Conservation (phyloP, 2,329 filamentous ascomycete species). For the Dissoconium aciculare region DNA sequence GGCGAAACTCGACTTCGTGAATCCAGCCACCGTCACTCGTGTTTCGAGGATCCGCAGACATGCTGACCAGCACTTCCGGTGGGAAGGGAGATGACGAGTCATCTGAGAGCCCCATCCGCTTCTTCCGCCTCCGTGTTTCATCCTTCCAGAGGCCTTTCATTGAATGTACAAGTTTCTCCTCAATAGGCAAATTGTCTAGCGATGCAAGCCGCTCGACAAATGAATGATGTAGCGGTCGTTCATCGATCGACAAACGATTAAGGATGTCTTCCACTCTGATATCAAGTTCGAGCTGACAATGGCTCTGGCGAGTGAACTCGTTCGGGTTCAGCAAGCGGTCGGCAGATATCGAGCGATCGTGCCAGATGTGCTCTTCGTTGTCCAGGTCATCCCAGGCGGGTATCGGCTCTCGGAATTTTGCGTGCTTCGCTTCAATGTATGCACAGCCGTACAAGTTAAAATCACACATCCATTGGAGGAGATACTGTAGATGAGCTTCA, state of each 20-base stretch:
- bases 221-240: slow-evolving; percentile 71
- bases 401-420: slow-evolving; percentile 60
- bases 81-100: slow-evolving; percentile 56
- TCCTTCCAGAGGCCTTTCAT: slow-evolving; percentile 91
- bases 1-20: slow-evolving; percentile 70
- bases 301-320: slow-evolving; percentile 60
- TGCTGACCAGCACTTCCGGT: slow-evolving; percentile 65
- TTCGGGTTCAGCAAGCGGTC: slow-evolving; percentile 47
- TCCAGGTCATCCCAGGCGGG: slow-evolving; percentile 53
- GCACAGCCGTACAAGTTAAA: slow-evolving; percentile 94
- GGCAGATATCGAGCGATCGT: slow-evolving; percentile 53
- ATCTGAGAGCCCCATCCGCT: slow-evolving; percentile 46
- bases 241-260: slow-evolving; percentile 61
- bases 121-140: slow-evolving; percentile 65
- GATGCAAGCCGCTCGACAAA: slow-evolving; percentile 56
- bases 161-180: slow-evolving; percentile 77
- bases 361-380: slow-evolving; percentile 54
- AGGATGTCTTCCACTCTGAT: slow-evolving; percentile 76
- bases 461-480: slow-evolving; percentile 95
- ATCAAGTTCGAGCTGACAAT: slow-evolving; percentile 82
- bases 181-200: slow-evolving; percentile 40
- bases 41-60: slow-evolving; percentile 69
- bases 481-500: slow-evolving; percentile 82
- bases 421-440: slow-evolving; percentile 58
- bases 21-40: slow-evolving; percentile 72